Percentiles rank a stretch among this genome's conserved stretches.
phyloP scores from a whole-genome alignment of 257 asterid genomes.

The Ilex aquifolium region DNA sequence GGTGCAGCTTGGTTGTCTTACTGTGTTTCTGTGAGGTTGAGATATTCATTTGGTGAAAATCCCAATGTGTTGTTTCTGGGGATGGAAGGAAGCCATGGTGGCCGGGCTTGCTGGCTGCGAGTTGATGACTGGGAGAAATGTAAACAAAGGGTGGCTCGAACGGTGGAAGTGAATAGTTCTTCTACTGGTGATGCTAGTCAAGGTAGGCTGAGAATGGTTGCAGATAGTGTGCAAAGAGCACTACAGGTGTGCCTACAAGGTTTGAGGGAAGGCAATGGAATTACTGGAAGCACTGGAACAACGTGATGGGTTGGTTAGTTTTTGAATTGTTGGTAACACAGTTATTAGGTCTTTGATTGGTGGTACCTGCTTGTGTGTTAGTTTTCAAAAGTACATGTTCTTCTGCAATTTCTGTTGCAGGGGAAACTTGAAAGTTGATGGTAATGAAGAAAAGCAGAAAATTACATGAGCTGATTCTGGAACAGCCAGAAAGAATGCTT shows the following conservation, averaged over 20 bases:
- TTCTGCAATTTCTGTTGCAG: not conserved
- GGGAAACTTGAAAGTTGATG: not conserved
- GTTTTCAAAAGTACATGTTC: constrained; percentile 1
- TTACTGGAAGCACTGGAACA: constrained; percentile 23
- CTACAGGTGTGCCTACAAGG: constrained; percentile 78
- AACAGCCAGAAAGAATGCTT: constrained; percentile 5
- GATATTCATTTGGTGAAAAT: constrained; percentile 74
- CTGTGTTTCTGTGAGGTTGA: constrained; percentile 82
- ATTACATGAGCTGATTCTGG: constrained; percentile 4
- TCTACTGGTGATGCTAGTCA: constrained; percentile 69
- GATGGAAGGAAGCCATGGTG: constrained; percentile 99
- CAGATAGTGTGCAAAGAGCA: constrained; percentile 86
- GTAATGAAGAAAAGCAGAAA: constrained; percentile 10
- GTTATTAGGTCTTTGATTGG: no score
- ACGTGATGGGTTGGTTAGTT: no score
- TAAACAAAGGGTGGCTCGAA: constrained; percentile 68
- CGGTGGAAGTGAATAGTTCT: constrained; percentile 58
- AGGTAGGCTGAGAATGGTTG: constrained; percentile 82
- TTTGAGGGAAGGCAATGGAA: constrained; percentile 61
- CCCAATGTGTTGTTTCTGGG: constrained; percentile 64
- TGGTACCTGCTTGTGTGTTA: no score
- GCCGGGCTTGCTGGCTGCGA: constrained; percentile 90
- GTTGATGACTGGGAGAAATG: constrained; percentile 91
- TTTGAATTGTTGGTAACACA: no score
- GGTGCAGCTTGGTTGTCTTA: constrained; percentile 99